Conservation (phyloP, 495 filamentous ascomycete species). For the Aspergillus biplanus region DNA sequence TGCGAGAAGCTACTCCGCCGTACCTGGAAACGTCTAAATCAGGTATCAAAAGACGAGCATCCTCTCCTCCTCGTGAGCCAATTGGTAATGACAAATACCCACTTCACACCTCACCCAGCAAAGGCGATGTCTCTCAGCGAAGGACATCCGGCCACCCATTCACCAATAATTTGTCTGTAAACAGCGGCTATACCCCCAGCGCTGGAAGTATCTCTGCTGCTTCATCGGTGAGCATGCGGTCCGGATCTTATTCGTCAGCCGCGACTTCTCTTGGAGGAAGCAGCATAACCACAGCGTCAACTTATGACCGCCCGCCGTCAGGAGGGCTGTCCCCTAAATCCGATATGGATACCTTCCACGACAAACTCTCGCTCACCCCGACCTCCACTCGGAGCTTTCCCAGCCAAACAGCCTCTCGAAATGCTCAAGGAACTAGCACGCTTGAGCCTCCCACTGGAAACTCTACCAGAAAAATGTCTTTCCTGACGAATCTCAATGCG, state of each 20-base stretch:
- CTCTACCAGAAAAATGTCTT: conserved; percentile 47
- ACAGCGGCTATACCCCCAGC: conserved; percentile 57
- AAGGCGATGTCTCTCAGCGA: conserved; percentile 68
- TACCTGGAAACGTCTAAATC: conserved; percentile 46
- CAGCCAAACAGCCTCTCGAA: conserved; percentile 24
- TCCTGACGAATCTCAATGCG: conserved; percentile 34
- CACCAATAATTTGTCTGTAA: conserved; percentile 60
- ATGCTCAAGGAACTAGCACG: conserved; percentile 22
- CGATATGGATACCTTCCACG: conserved; percentile 51
- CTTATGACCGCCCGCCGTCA: conserved; percentile 74
- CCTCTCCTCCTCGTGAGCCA: conserved; percentile 77
- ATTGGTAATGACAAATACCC: conserved; percentile 67
- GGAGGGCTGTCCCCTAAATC: conserved; percentile 69
- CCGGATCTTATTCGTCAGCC: conserved; percentile 74
- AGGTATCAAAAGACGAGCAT: conserved; percentile 79
- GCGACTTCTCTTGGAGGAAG: conserved; percentile 67
- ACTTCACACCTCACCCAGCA: conserved; percentile 57
- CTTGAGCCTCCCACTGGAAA: conserved; percentile 38
- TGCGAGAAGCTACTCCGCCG: conserved; percentile 60
- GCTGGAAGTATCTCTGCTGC: conserved; percentile 74
- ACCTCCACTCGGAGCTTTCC: conserved; percentile 58
- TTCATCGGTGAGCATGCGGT: conserved; percentile 68
- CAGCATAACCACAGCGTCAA: conserved; percentile 72
- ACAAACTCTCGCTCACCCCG: conserved; percentile 56
- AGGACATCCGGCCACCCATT: conserved; percentile 63